Base-by-base conservation (phyloP, 768 basidiomycete genomes). In the Phylloporus sp. region DNA sequence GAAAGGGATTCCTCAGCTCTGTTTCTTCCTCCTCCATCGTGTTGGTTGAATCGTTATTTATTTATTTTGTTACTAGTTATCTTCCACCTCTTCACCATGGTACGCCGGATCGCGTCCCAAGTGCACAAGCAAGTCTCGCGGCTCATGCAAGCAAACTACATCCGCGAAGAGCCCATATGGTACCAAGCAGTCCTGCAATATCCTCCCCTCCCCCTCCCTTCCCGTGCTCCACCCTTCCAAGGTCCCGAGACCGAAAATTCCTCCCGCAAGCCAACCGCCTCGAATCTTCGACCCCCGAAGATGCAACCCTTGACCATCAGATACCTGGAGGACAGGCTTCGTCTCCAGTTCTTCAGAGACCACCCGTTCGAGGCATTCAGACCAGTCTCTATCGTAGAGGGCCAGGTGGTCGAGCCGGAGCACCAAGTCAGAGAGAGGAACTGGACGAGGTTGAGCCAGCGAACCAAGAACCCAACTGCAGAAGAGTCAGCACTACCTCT, bases 291-390 rank as follows among this genome's bases (percentile, higher is more conserved):
- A 36, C 59, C 73, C 31, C 71, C 70, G 38, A 73, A 73, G 41
- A 70, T 73, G 26, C 71, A 71, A 24, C 85, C 88, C 1, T 54
- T 79, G 42, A 78, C 80, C 11, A 78, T 98, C 45, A 74, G 76
- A 48, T 97, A 94, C 65, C 52, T 88, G 35, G 92, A 95, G 65
- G 97, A 99, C 68, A 76, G 80, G 55, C 74, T 98, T 52, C 84
- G 97, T 31, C 77, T 82, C 49, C 90, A 91, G 67, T 98, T 99
- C 77, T 98, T 95, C 75, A 76, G 77, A 36, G 97, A 99, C 73
- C 95, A 97, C 67, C 94, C 97, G 7, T 97, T 97, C 64, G 95
- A 99, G 72, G 87, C 92, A 2, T 89, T 95, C 70, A 78, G 95
- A 38, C 84, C 92, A 2, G 75, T 76, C 9, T 84, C 80, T 11